phyloP scores from a whole-genome alignment of 1,284 basidiomycete genomes.

The Ganoderma leucocontextum region DNA sequence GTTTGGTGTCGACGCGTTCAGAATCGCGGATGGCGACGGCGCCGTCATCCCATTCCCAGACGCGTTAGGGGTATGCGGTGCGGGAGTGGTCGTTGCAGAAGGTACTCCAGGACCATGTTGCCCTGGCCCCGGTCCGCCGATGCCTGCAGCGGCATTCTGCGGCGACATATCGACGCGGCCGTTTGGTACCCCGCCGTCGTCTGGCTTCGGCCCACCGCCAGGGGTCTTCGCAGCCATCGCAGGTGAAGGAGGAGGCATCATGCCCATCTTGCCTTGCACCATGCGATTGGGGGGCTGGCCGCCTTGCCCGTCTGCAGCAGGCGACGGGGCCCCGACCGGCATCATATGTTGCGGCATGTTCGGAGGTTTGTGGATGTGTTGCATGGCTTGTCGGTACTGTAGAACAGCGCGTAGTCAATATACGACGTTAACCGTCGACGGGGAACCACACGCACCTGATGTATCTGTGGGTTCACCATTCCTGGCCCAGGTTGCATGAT shows the following conservation, averaged over 20 bases:
- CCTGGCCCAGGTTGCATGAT: slow-evolving; percentile 36
- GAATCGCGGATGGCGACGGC: slow-evolving; percentile 52
- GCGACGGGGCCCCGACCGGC: slow-evolving; percentile 36
- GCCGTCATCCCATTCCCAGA: slow-evolving; percentile 46
- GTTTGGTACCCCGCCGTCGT: slow-evolving; percentile 28
- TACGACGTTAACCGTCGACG: not conserved
- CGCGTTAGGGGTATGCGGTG: slow-evolving; percentile 58
- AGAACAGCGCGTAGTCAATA: slow-evolving; percentile 31
- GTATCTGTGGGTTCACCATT: slow-evolving; percentile 48
- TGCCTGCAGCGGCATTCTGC: slow-evolving; percentile 47
- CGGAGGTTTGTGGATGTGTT: slow-evolving; percentile 43
- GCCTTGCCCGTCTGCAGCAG: slow-evolving; percentile 29
- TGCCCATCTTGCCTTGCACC: slow-evolving; percentile 52
- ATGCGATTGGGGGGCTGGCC: slow-evolving; percentile 36
- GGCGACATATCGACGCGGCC: slow-evolving; percentile 55
- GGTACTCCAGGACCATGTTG: slow-evolving; percentile 23
- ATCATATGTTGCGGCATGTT: slow-evolving; percentile 34
- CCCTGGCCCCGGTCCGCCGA: slow-evolving; percentile 32
- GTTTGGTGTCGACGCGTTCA: slow-evolving; percentile 38
- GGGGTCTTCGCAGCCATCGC: slow-evolving; percentile 44
- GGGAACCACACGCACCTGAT: slow-evolving; percentile 38
- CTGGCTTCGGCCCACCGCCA: slow-evolving; percentile 40
- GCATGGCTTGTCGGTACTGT: slow-evolving; percentile 49
- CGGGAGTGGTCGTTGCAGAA: slow-evolving; percentile 45
- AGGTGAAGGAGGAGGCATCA: slow-evolving; percentile 58